Base-by-base conservation (phyloP, 2,329 filamentous ascomycete genomes). In the Xylaria sp. region DNA sequence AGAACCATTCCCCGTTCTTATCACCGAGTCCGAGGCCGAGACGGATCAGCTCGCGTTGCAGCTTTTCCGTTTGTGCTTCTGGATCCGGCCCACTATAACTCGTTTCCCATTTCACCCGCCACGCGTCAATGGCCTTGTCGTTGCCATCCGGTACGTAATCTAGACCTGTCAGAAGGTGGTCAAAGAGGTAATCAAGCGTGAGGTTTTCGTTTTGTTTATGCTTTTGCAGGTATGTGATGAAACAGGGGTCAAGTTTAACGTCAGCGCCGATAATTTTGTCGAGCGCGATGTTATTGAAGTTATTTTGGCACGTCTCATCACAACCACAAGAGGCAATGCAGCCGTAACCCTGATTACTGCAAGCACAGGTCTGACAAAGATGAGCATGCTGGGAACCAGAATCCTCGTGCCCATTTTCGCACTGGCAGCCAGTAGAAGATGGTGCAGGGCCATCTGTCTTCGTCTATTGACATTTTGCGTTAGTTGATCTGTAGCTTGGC, bases 261-360 rank as follows among this genome's bases (percentile, higher is more conserved):
- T 66, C 59, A n/a, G 51, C 36, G 15, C 68, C 68, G 33, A 72
- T 58, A 26, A 72, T 71, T 13, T 67, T 68, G 36, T 72, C 70
- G 20, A 72, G 62, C 23, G 63, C 65, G 42, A 71, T 59, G 15
- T 42, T 65, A 60, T 72, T 72, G 57, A 72, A 72, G 60, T 66
- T 68, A n/a, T 72, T 72, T 11, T 66, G 59, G 42, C 70, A 72
- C 40, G 70, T 72, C 58, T 72, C 70, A 23, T 72, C 70, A 42
- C 70, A 72, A 31, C 70, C 65, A 53, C 70, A 72, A 28, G 68
- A 70, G 15, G 70, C 70, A 63, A 66, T 68, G 42, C 70, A 72
- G 33, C 70, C 70, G 33, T 66, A 66, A 6, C 70, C 70, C 49
- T 72, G 70, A 17, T 68, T 63, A 36, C 68, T 70, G 46, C 70